phyloP scores from a whole-genome alignment of 2,329 filamentous ascomycete species.

The Ascochyta fabae region DNA sequence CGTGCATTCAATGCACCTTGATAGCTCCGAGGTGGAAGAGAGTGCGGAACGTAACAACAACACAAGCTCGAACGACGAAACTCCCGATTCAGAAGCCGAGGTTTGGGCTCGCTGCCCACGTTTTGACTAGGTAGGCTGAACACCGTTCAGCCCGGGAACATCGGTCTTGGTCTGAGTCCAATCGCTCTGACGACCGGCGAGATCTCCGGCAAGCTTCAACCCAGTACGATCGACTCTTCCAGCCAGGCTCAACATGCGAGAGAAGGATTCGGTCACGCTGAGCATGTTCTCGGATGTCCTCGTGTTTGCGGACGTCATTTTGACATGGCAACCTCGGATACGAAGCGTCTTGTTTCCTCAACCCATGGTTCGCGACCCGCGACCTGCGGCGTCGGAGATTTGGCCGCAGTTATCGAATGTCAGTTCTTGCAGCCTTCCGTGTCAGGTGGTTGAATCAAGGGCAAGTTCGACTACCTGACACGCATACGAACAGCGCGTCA shows the following conservation, averaged over 20 bases:
- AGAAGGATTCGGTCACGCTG: not conserved
- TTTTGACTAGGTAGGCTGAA: conserved; percentile 1
- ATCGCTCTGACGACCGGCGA: not conserved
- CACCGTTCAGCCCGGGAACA: not conserved
- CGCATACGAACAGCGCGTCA: not conserved
- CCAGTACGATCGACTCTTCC: not conserved
- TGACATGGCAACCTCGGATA: not conserved
- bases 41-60: not conserved
- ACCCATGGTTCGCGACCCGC: not conserved
- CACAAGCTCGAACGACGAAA: not conserved
- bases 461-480: not conserved
- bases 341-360: not conserved
- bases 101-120: conserved; percentile 10
- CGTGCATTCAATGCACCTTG: not conserved
- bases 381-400: not conserved
- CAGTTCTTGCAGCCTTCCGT: not conserved
- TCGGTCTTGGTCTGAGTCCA: not conserved
- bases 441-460: not conserved
- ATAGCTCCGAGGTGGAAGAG: too few species aligned
- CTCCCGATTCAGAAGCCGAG: conserved; percentile 7
- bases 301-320: not conserved
- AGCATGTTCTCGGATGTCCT: not conserved
- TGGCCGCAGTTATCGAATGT: not conserved
- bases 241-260: not conserved
- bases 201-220: conserved; percentile 3